Percentiles rank a stretch among this genome's conserved stretches.
These are phyloP conservation scores for Bacidia rubella DNA, from an alignment of 495 filamentous ascomycete species.

Conservation along the genomic window DNA sequence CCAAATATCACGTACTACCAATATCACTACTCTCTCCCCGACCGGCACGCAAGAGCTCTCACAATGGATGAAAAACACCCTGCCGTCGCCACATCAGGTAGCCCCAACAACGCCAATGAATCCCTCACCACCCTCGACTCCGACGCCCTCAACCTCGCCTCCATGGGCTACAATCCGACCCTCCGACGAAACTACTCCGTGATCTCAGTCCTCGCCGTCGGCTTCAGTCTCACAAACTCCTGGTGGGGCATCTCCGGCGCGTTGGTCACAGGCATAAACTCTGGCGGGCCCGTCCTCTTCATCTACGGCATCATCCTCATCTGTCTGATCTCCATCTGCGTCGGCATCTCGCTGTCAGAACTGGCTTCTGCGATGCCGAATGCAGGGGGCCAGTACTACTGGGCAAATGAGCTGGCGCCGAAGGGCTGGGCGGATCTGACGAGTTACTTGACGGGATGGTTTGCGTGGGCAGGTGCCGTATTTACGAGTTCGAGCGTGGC, in stretches of 20 bases:
- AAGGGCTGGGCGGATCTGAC: constrained; percentile 36
- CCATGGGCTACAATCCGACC: constrained; percentile 48
- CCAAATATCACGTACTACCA: background rate
- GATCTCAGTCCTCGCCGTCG: constrained; percentile 43
- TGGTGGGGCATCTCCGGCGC: constrained; percentile 50
- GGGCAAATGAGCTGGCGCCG: constrained; percentile 46
- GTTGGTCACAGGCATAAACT: constrained; percentile 45
- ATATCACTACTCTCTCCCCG: background rate
- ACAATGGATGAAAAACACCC: background rate
- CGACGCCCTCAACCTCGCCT: constrained; percentile 25
- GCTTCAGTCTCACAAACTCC: constrained; percentile 50
- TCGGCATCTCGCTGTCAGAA: constrained; percentile 42
- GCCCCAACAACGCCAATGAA: background rate
- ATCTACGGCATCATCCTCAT: constrained; percentile 48
- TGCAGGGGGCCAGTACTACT: constrained; percentile 52
- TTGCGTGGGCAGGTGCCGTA: constrained; percentile 43
- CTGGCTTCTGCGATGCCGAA: constrained; percentile 45
- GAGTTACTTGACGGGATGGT: constrained; percentile 43
- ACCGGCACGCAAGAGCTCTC: background rate
- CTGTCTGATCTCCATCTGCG: constrained; percentile 38
- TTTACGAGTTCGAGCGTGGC: constrained; percentile 48
- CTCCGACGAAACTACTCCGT: constrained; percentile 45
- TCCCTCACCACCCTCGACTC: constrained; percentile 16
- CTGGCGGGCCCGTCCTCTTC: constrained; percentile 45
- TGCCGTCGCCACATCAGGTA: background rate